Evolutionary conservation across 441 rosid genomes (phyloP).

Genomic region (Corymbia citriodora): DNA sequence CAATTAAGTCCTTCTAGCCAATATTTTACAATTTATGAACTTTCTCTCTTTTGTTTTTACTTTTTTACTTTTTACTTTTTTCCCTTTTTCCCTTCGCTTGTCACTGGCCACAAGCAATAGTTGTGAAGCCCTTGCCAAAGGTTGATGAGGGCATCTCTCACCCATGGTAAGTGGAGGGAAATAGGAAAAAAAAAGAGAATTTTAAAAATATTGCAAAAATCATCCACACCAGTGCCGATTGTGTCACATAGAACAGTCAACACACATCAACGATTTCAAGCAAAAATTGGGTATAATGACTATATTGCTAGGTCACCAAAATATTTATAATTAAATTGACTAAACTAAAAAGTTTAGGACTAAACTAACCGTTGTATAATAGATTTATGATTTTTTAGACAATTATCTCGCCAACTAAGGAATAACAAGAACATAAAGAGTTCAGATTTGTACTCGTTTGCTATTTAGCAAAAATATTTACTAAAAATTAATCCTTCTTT

Average conservation of each 20-base stretch:
- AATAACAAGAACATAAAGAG: neutral
- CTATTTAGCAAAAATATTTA: neutral
- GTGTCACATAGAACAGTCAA: fast-evolving
- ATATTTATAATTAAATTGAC: too few relatives aligned
- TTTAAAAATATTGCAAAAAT: too few relatives aligned
- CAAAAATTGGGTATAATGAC: neutral
- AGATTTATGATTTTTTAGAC: neutral
- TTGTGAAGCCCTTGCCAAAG: neutral
- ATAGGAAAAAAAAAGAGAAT: too few relatives aligned
- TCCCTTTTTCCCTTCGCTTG: neutral
- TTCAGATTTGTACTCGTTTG: neutral
- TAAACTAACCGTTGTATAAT: fast-evolving
- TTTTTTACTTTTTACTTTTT: too few relatives aligned
- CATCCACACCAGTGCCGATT: neutral
- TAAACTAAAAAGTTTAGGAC: too few relatives aligned
- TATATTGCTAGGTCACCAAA: fast-evolving
- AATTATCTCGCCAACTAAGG: fast-evolving
- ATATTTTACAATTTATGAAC: too few relatives aligned
- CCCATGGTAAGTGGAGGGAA: neutral
- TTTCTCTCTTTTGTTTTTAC: fast-evolving
- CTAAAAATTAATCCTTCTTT: neutral
- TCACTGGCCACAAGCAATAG: neutral
- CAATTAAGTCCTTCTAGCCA: neutral
- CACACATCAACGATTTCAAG: fast-evolving
- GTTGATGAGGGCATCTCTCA: fast-evolving